Percentiles rank a stretch among this genome's conserved stretches.
Conservation (phyloP, 768 basidiomycete species). For the Lepiota subincarnata region DNA sequence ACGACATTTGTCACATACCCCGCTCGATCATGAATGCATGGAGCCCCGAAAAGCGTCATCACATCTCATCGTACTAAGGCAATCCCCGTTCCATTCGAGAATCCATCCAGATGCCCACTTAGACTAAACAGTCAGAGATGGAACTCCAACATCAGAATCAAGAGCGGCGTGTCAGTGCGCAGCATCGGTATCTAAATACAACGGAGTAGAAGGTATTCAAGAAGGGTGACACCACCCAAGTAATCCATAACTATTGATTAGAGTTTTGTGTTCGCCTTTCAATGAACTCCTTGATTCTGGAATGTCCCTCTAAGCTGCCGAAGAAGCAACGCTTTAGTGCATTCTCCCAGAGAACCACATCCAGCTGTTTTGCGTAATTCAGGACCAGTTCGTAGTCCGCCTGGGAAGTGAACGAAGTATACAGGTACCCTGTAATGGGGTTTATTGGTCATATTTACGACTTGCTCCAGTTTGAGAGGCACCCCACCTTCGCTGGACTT, state of each 20-base stretch:
- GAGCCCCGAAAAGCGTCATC: not conserved
- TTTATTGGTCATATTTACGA: constrained; percentile 21
- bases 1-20: not conserved
- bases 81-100: too few species aligned
- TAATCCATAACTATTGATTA: not conserved
- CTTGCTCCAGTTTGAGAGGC: constrained; percentile 14
- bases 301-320: constrained; percentile 72
- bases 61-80: too few species aligned
- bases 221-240: not conserved
- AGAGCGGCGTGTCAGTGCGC: not conserved
- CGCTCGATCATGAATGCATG: not conserved
- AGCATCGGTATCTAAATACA: not conserved
- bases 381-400: constrained; percentile 86
- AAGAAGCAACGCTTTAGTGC: constrained; percentile 74
- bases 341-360: constrained; percentile 83
- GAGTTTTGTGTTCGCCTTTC: constrained; percentile 49
- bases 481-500: constrained; percentile 79
- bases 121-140: too few species aligned
- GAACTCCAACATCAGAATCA: not conserved
- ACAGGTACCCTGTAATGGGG: constrained; percentile 66
- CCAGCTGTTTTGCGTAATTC: constrained; percentile 79
- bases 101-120: too few species aligned
- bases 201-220: not conserved
- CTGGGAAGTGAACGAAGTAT: constrained; percentile 81
- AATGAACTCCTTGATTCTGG: constrained; percentile 75